Conservation (phyloP, 2,329 filamentous ascomycete genomes). For the Penicillium sp. region DNA sequence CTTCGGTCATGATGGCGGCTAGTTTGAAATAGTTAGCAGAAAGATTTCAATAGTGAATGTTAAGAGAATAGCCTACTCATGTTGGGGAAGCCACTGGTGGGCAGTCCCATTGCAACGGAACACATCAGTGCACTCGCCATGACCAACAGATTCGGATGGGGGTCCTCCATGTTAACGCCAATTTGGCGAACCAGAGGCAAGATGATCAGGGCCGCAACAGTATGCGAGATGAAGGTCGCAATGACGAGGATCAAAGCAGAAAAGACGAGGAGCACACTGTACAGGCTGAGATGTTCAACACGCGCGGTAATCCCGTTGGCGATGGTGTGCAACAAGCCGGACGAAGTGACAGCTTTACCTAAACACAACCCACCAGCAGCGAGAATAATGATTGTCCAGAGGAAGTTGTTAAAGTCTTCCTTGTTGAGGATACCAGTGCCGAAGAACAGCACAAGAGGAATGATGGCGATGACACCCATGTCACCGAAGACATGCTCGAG, state of each 20-base stretch:
- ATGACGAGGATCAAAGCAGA: slow-evolving; percentile 79
- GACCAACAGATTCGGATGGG: slow-evolving; percentile 88
- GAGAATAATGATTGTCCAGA: slow-evolving; percentile 99
- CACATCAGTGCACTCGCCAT: slow-evolving; percentile 97
- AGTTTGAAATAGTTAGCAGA: slow-evolving; percentile 5
- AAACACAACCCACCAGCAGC: slow-evolving; percentile 88
- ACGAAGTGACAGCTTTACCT: slow-evolving; percentile 90
- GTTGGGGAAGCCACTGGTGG: slow-evolving; percentile 94
- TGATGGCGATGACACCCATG: slow-evolving; percentile 97
- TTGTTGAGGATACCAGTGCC: slow-evolving; percentile 94
- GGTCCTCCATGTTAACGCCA: slow-evolving; percentile 76
- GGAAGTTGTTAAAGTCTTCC: slow-evolving; percentile 99
- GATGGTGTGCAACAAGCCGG: slow-evolving; percentile 83
- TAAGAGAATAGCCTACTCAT: slow-evolving; percentile 72
- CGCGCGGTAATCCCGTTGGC: slow-evolving; percentile 67
- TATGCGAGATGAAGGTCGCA: slow-evolving; percentile 96
- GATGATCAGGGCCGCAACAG: slow-evolving; percentile 91
- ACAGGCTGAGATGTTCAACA: slow-evolving; percentile 75
- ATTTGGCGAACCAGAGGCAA: slow-evolving; percentile 85
- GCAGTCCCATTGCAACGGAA: slow-evolving; percentile 92
- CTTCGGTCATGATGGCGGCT: slow-evolving; percentile 99
- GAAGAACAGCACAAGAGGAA: slow-evolving; percentile 93
- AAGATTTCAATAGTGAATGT: slow-evolving; percentile 9
- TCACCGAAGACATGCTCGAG: slow-evolving; percentile 85
- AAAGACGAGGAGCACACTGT: slow-evolving; percentile 82